Evolutionary conservation across 495 filamentous ascomycete species (phyloP).

Genomic region (Tuber umbilicatum): DNA sequence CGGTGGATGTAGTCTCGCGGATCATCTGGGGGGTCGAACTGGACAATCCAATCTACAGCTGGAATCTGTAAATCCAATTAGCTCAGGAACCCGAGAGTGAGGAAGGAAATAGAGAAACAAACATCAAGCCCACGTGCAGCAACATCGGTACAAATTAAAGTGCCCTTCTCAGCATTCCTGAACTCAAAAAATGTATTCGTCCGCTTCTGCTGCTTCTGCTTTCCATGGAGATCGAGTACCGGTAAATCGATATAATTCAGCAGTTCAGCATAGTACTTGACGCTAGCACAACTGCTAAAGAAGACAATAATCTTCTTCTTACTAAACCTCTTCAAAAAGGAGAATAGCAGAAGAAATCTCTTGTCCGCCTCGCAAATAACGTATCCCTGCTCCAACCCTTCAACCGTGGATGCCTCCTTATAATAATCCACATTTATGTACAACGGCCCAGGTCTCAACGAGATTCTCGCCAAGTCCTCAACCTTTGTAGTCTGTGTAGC

Average conservation of each 20-base stretch:
- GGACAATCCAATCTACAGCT: conserved; percentile 89
- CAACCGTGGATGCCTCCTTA: conserved; percentile 78
- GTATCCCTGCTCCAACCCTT: conserved; percentile 90
- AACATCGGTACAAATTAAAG: conserved; percentile 92
- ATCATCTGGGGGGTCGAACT: conserved; percentile 91
- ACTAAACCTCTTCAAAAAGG: conserved; percentile 84
- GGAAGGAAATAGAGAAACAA: conserved; percentile 39
- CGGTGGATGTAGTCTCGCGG: conserved; percentile 93
- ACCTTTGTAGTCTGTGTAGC: conserved; percentile 98
- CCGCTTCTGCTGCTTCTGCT: conserved; percentile 95
- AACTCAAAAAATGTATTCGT: conserved; percentile 99
- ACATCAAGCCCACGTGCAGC: conserved; percentile 87
- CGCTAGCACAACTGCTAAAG: conserved; percentile 85
- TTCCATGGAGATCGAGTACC: conserved; percentile 80
- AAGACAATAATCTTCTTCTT: conserved; percentile 98
- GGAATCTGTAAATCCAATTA: conserved; percentile 56
- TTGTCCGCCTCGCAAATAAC: conserved; percentile 88
- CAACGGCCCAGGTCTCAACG: conserved; percentile 79
- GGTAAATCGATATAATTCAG: conserved; percentile 95
- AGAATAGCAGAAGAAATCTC: conserved; percentile 89
- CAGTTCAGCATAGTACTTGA: conserved; percentile 90
- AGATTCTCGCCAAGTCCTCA: conserved; percentile 90
- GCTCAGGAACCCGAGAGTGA: conserved; percentile 6
- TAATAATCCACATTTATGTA: conserved; percentile 89
- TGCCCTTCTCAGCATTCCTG: conserved; percentile 85